phyloP scores from a whole-genome alignment of 2,329 filamentous ascomycete species.

The Aspergillus pseudoviridinutans region DNA sequence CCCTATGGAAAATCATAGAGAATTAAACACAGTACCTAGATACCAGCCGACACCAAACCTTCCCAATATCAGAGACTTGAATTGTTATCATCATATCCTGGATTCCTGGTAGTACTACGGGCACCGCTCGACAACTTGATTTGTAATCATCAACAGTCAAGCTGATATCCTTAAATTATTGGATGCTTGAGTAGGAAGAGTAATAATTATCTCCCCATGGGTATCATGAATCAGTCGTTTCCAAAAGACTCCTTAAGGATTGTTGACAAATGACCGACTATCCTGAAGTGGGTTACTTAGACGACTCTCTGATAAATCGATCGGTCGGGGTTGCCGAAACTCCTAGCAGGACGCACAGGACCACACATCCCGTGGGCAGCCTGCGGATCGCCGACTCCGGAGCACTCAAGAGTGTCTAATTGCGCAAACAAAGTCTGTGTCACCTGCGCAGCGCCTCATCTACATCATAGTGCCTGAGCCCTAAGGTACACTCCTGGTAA shows the following conservation, averaged over 20 bases:
- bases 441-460: background rate
- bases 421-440: background rate
- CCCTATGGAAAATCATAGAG: no score
- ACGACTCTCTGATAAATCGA: background rate
- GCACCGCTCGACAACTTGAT: background rate
- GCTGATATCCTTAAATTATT: background rate
- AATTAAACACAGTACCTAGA: no score
- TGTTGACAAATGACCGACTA: background rate
- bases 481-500: background rate
- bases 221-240: background rate
- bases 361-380: background rate
- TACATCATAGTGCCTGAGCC: background rate
- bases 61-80: no score
- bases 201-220: background rate
- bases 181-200: background rate
- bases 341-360: background rate
- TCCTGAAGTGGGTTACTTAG: background rate
- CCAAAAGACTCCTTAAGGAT: background rate
- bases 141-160: background rate
- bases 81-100: no score
- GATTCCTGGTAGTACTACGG: no score
- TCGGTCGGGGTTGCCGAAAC: background rate
- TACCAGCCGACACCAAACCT: no score
- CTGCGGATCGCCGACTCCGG: no score
- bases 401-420: no score